Percentiles rank a stretch among this genome's conserved stretches.
Conservation (phyloP, 2,329 filamentous ascomycete species). For the Sporothrix dimorphospora region DNA sequence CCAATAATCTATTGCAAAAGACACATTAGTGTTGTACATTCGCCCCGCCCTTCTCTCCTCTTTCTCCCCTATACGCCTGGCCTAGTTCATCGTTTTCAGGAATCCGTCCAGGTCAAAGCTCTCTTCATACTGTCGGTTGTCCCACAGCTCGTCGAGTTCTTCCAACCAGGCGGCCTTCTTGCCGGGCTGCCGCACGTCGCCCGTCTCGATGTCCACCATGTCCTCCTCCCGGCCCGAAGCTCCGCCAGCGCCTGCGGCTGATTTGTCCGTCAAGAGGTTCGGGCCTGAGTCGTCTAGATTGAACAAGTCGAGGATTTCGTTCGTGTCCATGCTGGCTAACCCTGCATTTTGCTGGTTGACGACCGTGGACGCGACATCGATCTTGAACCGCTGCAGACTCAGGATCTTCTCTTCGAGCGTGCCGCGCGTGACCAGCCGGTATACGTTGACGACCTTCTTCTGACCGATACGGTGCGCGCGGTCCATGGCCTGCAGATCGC, state of each 20-base stretch:
- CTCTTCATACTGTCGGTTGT: constrained; percentile 96
- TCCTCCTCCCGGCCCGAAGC: constrained; percentile 70
- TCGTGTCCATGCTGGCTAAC: constrained; percentile 93
- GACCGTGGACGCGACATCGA: constrained; percentile 95
- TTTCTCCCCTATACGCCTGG: neutral
- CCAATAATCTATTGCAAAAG: neutral
- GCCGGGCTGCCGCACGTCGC: constrained; percentile 89
- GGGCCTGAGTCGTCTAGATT: constrained; percentile 81
- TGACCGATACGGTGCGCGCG: constrained; percentile 97
- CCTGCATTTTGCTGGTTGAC: constrained; percentile 99
- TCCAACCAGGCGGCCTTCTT: constrained; percentile 93
- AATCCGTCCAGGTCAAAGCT: constrained; percentile 96
- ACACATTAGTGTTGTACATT: constrained; percentile 7
- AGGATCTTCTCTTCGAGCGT: constrained; percentile 98
- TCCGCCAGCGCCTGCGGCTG: constrained; percentile 44
- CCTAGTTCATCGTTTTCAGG: constrained; percentile 85
- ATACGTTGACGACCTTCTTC: constrained; percentile 99
- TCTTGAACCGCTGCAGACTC: constrained; percentile 98
- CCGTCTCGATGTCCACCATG: constrained; percentile 90
- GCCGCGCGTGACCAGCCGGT: constrained; percentile 91
- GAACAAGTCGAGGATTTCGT: constrained; percentile 96
- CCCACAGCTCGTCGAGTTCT: constrained; percentile 94
- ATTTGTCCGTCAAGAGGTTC: constrained; percentile 64
- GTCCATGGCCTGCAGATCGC: constrained; percentile 98
- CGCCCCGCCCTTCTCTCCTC: neutral